These are phyloP conservation scores for Populus tomentosa DNA, from an alignment of 441 rosid genomes.

Conservation along the genomic window DNA sequence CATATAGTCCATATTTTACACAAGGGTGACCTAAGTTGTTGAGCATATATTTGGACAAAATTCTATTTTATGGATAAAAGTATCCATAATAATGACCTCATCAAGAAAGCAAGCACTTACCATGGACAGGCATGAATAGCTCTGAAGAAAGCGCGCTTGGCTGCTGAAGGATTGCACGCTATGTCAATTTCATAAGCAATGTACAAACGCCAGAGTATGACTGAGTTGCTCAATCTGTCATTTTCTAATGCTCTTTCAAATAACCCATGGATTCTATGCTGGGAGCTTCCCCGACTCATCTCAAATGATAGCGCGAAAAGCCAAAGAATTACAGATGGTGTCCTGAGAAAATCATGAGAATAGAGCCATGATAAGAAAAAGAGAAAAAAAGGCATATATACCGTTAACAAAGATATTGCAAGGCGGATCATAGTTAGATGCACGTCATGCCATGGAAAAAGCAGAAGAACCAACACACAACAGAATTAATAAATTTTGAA, in stretches of 20 bases:
- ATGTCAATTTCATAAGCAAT: slow-evolving; percentile 74
- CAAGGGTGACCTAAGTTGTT: background rate
- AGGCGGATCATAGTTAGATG: background rate
- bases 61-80: background rate
- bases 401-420: background rate
- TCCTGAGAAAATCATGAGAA: slow-evolving; percentile 39
- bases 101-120: slow-evolving; percentile 35
- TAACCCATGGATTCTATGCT: slow-evolving; percentile 72
- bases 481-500: too few species aligned
- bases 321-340: slow-evolving; percentile 69
- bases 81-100: background rate
- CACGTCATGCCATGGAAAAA: too few species aligned
- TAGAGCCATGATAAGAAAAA: background rate
- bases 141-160: slow-evolving; percentile 76
- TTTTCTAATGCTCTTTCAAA: slow-evolving; percentile 86
- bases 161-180: slow-evolving; percentile 54
- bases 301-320: slow-evolving; percentile 84
- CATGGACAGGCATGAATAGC: slow-evolving; percentile 96
- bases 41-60: background rate
- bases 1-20: background rate
- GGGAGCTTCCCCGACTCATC: slow-evolving; percentile 62
- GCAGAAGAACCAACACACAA: background rate
- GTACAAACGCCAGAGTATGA: slow-evolving; percentile 82
- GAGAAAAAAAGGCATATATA: background rate
- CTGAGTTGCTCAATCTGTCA: slow-evolving; percentile 52